Evolutionary conservation across 2,329 filamentous ascomycete genomes (phyloP), one percentile per base, ranked within the genome.

Genomic region (Epichloe coenophiala): DNA sequence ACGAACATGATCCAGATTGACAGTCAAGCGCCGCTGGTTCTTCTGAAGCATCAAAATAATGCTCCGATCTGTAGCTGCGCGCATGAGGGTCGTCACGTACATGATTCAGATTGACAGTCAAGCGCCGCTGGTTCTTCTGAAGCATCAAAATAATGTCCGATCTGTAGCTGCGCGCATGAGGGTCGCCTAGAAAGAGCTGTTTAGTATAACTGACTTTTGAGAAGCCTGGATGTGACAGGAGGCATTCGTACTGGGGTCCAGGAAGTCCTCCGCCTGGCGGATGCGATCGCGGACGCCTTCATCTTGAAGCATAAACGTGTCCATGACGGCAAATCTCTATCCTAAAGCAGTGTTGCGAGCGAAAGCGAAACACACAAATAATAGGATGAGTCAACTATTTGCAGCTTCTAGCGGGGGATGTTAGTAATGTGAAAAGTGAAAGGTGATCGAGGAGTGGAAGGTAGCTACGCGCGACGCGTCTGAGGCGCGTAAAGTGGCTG

Each of bases 211-310:
- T 13, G 40, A 15, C 47, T 27, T 17, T 33, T 17, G n/a, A 15
- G 21, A 51, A 35, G 21, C 15, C n/a, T 27, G 44, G 13, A 13
- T 27, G 17, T 7, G n/a, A 27, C 21, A 31, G 8, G 13, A 12
- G 19, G 19, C 11, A 27, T n/a, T 45, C 83, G 62, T 78, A 95
- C 89, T 83, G 54, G 91, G 91, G 73, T 96, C 91, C 42, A 97
- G 80, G 63, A 97, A 96, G 66, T 96, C 90, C 60, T 85, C 79
- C n/a, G 88, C 89, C 56, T 85, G 81, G 60, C 88, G 85, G 66
- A 95, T 81, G 61, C 89, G 87, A 71, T 94, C 84, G 60, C 81
- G 79, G 60, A 84, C 82, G 57, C 84, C 88, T 68, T 93, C 87
- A 75, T 96, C 90, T 68, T 84, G 81, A 61, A 94, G 79, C 71